These are phyloP conservation scores for Globisporangium polare DNA, from an alignment of 352 stramenopile genomes.

Conservation along the genomic window DNA sequence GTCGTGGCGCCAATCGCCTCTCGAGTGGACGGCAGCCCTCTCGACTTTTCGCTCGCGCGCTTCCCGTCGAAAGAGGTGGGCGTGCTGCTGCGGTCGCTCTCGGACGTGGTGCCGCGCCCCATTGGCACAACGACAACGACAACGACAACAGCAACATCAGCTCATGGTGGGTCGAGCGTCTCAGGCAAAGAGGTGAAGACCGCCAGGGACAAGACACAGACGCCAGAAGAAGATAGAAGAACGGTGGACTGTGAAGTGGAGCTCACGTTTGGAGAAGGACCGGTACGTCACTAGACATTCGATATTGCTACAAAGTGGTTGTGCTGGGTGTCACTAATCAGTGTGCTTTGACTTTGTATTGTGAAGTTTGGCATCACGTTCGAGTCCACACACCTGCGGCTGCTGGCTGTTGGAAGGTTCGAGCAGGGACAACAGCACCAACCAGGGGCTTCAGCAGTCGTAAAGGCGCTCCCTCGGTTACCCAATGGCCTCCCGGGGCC, in stretches of 20 bases:
- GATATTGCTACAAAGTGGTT: background rate
- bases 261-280: conserved; percentile 61
- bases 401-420: conserved; percentile 56
- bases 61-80: conserved; percentile 48
- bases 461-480: conserved; percentile 64
- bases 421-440: conserved; percentile 24
- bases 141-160: background rate
- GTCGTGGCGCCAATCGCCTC: conserved; percentile 71
- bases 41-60: conserved; percentile 51
- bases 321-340: background rate
- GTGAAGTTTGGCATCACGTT: conserved; percentile 73
- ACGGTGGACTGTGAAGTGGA: conserved; percentile 44
- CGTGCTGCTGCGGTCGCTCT: conserved; percentile 27
- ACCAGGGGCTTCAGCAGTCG: conserved; percentile 49
- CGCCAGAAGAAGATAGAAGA: background rate
- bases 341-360: background rate
- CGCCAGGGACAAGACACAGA: background rate
- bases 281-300: conserved; percentile 29
- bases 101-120: conserved; percentile 39
- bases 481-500: conserved; percentile 53
- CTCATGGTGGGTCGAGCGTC: background rate
- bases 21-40: conserved; percentile 37
- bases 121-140: conserved; percentile 13
- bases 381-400: conserved; percentile 63
- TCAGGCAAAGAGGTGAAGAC: background rate